Base-by-base conservation (phyloP, 2,329 filamentous ascomycete genomes). In the Stagonosporopsis rhizophila region DNA sequence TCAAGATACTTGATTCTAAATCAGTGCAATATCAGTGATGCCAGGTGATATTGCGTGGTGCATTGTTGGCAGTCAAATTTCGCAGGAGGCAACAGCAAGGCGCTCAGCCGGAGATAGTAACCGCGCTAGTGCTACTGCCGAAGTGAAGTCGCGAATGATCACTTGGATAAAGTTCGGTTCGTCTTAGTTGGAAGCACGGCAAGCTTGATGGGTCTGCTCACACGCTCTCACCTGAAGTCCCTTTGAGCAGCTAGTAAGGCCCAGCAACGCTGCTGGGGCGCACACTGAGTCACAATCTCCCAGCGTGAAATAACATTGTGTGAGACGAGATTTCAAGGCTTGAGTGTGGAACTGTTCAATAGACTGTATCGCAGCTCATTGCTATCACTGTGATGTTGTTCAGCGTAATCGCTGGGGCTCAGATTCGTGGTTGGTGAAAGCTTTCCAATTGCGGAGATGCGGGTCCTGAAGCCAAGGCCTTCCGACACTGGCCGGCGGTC, bases 401-500 rank as follows among this genome's bases (percentile, higher is more conserved):
- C 34, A 20, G 7, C n/a, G 7, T 20, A 20, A 20, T 40, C 25
- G n/a, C 15, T 27, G n/a, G 14, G n/a, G 32, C 25, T 35, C 11
- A 19, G 32, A 42, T 39, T 15, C 30, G n/a, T 19, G 8, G n/a
- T 19, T 46, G 53, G 23, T 47, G 35, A 42, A 38, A 51, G 45
- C 45, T 47, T 37, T 34, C 41, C 30, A 30, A 56, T 38, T 47
- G 53, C 42, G 53, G 53, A 56, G 46, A 32, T 40, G 40, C 39
- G 19, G 45, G 51, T 22, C 39, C n/a, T 28, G 9, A 17, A 14
- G 46, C 53, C 47, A 52, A 56, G 47, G 28, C 47, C 4, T 20
- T 22, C 53, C 53, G 53, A 52, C 32, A 37, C 38, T 51, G 47
- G 41, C 53, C 53, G 53, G 41, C 52, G 52, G 44, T 53, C 49